Percentiles rank a stretch among this genome's conserved stretches.
phyloP scores from a whole-genome alignment of 2,329 filamentous ascomycete genomes.

The Trichophyton benhamiae region DNA sequence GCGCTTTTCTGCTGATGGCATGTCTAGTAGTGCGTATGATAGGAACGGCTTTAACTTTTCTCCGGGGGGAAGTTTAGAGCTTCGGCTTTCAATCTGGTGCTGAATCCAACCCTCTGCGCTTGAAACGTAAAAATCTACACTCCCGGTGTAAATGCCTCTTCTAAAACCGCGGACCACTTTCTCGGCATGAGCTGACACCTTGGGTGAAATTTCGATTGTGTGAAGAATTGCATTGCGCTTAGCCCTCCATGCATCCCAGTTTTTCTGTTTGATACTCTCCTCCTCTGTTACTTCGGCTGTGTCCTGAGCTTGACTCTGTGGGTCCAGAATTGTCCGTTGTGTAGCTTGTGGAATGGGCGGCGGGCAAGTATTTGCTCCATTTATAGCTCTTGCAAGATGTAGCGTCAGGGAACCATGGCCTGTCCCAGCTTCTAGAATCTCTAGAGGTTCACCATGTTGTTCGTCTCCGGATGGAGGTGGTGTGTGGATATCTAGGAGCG shows the following conservation, averaged over 20 bases:
- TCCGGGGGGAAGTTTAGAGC: conserved; percentile 12
- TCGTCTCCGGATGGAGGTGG: conserved; percentile 24
- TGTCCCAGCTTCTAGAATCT: conserved; percentile 74
- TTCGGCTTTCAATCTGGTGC: conserved; percentile 36
- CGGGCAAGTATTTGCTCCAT: conserved; percentile 54
- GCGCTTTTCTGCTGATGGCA: conserved; percentile 49
- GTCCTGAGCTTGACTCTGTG: conserved; percentile 13
- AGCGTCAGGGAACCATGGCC: conserved; percentile 72
- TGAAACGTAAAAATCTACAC: conserved; percentile 63
- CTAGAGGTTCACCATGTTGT: conserved; percentile 38
- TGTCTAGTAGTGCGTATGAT: conserved; percentile 59
- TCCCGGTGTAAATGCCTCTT: conserved; percentile 54
- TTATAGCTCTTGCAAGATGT: conserved; percentile 61
- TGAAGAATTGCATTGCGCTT: conserved; percentile 58
- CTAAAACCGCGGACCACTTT: conserved; percentile 55
- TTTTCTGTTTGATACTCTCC: conserved; percentile 20
- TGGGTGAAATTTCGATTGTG: conserved; percentile 54
- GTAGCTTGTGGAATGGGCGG: conserved; percentile 31
- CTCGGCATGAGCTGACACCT: conserved; percentile 53
- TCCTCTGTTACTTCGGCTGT: conserved; percentile 15
- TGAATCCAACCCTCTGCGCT: conserved; percentile 53
- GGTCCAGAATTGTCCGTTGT: conserved; percentile 14
- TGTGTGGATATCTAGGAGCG: conserved; percentile 61
- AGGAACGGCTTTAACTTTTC: conserved; percentile 46
- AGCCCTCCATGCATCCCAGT: conserved; percentile 37